Conservation (phyloP, 345 rosid species). For the Syzygium jambos region DNA sequence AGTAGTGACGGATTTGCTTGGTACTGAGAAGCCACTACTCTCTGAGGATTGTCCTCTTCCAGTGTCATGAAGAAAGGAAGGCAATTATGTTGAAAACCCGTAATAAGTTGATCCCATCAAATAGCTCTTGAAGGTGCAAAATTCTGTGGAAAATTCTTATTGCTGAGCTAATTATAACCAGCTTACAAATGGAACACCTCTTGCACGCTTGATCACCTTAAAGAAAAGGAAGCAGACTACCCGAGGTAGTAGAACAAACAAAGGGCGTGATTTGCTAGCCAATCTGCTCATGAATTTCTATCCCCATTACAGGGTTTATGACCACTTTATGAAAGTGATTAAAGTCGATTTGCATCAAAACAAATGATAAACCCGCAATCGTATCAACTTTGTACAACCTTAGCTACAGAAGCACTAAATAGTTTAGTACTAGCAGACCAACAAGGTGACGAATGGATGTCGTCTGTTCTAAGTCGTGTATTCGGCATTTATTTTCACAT, state of each 20-base stretch:
- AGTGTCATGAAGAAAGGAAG: background rate
- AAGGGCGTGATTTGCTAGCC: background rate
- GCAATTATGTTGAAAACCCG: background rate
- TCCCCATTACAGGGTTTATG: background rate
- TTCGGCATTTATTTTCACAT: slow-evolving; percentile 81
- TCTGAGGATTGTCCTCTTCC: background rate
- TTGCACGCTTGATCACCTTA: background rate
- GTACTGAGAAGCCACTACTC: background rate
- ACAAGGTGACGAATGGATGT: background rate
- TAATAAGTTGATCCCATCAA: background rate
- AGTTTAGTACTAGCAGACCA: background rate
- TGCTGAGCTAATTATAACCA: background rate
- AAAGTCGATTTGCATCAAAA: background rate
- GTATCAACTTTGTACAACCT: background rate
- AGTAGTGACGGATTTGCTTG: background rate
- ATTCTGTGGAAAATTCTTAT: background rate
- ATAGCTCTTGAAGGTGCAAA: background rate
- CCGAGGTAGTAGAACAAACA: background rate
- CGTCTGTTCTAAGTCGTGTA: slow-evolving; percentile 48
- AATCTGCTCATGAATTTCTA: background rate
- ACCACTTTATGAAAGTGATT: background rate
- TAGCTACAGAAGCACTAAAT: background rate
- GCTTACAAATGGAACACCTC: background rate
- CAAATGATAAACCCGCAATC: background rate
- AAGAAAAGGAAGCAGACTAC: background rate